Base-by-base conservation (phyloP, 257 asterid species). In the Prunella vulgaris region DNA sequence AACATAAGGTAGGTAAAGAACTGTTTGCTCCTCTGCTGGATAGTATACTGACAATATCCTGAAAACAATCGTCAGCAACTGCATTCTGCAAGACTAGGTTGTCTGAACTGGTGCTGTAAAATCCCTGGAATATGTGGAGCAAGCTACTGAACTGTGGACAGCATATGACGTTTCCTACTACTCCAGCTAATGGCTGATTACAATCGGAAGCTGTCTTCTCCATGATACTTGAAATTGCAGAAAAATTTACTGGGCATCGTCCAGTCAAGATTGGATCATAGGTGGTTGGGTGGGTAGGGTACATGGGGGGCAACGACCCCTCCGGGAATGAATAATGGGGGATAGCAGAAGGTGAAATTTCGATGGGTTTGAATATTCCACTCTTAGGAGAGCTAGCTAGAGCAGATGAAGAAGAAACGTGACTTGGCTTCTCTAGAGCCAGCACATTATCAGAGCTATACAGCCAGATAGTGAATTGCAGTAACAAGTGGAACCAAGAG, bases 21-120 rank as follows among this genome's bases (percentile, higher is more conserved):
- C 84, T 85, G 66, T 90, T 94, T 68, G 97, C 97, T 35, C 97
- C 99, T 83, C 96, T 83, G 78, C 99, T 92, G 68, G 95, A 89
- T 71, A 94, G 80, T 77, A 91, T 84, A 76, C 97, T 94, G 88
- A 91, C 85, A 76, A 94, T 85, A 87, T 94, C 99, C 81, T 85
- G 79, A 84, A 89, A 94, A 83, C 99, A 94, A 84, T 94, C 95
- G 66, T 94, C 99, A 12, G 97, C 97, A 54, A 70, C 81, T 9
- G 89, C 95, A 76, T 72, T 82, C 76, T 85, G 92, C 51, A 91
- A 76, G 30, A 82, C 97, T 86, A 94, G 82, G 42, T 79, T 81
- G 74, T 85, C 83, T 9, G 97, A 86, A 78, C 76, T 73, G 49
- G 73, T 75, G 74, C 97, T 78, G 80, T 85, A 89, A 72, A 82